These are phyloP conservation scores for Hyphopichia homilentoma DNA, from an alignment of 805 yeast genomes.

Conservation along the genomic window DNA sequence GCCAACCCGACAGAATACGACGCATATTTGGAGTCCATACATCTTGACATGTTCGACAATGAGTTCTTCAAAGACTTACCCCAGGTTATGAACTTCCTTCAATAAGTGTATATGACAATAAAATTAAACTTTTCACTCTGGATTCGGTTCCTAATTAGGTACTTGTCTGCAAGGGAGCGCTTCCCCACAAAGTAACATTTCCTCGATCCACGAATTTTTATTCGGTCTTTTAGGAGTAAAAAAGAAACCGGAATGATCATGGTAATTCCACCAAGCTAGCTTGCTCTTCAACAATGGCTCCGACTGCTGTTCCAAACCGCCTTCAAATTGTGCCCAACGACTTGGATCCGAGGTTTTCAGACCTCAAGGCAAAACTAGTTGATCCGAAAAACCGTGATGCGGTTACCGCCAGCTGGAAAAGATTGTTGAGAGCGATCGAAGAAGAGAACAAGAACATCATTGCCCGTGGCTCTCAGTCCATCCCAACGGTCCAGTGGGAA, in stretches of 20 bases:
- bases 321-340: constrained; percentile 4
- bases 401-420: constrained; percentile 25
- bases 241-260: no score
- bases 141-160: background rate
- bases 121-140: background rate
- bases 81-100: constrained; percentile 12
- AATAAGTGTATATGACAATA: background rate
- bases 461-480: constrained; percentile 13
- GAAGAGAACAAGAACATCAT: constrained; percentile 14
- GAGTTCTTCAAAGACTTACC: constrained; percentile 25
- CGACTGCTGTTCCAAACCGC: no score
- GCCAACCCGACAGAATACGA: constrained; percentile 9
- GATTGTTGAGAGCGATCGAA: constrained; percentile 20
- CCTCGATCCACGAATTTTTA: no score
- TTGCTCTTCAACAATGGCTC: no score
- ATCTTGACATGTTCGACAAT: constrained; percentile 22
- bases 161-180: no score
- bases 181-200: no score
- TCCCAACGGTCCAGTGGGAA: constrained; percentile 19
- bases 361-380: constrained; percentile 15
- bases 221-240: no score
- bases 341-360: constrained; percentile 7
- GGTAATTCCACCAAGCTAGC: no score
- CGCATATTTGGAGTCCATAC: constrained; percentile 22
- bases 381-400: constrained; percentile 21